Conservation (phyloP, 495 filamentous ascomycete species). For the Evansstolkia leycettana region DNA sequence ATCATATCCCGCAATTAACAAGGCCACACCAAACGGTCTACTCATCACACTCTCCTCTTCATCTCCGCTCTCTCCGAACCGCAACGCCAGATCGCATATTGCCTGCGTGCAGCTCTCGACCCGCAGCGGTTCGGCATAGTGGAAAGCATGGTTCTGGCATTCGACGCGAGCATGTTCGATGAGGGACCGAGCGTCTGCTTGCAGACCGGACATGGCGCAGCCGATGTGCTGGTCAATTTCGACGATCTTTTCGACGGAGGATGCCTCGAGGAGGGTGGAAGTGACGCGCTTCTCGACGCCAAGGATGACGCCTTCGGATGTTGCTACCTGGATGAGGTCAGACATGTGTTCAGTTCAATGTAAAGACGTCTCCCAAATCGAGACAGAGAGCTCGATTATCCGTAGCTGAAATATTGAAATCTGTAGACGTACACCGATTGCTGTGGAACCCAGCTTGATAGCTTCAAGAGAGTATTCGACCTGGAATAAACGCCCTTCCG, state of each 20-base stretch:
- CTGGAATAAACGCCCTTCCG: conserved; percentile 98
- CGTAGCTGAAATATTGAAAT: not conserved
- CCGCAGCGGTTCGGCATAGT: conserved; percentile 87
- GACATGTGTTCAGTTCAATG: too few species aligned
- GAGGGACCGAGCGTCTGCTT: conserved; percentile 92
- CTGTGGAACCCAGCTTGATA: conserved; percentile 97
- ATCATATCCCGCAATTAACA: conserved; percentile 93
- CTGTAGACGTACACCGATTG: conserved; percentile 68
- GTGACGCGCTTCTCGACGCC: conserved; percentile 99
- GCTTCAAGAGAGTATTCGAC: conserved; percentile 99
- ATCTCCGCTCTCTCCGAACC: conserved; percentile 95
- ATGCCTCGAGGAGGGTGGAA: conserved; percentile 89
- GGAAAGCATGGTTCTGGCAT: conserved; percentile 89
- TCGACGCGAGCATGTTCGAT: conserved; percentile 97
- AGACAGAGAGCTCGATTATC: not conserved
- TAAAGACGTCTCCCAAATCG: not conserved
- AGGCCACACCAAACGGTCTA: conserved; percentile 88
- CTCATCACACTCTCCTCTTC: conserved; percentile 98
- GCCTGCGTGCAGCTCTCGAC: conserved; percentile 98
- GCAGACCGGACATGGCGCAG: conserved; percentile 94
- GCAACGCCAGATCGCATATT: conserved; percentile 90
- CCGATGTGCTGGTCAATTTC: conserved; percentile 98
- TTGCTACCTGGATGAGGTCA: conserved; percentile 52
- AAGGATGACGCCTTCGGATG: conserved; percentile 82
- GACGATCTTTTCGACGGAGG: conserved; percentile 97